Percentiles rank a stretch among this genome's conserved stretches.
Conservation (phyloP, 441 rosid genomes). For the Cnidoscolus chayamansa region DNA sequence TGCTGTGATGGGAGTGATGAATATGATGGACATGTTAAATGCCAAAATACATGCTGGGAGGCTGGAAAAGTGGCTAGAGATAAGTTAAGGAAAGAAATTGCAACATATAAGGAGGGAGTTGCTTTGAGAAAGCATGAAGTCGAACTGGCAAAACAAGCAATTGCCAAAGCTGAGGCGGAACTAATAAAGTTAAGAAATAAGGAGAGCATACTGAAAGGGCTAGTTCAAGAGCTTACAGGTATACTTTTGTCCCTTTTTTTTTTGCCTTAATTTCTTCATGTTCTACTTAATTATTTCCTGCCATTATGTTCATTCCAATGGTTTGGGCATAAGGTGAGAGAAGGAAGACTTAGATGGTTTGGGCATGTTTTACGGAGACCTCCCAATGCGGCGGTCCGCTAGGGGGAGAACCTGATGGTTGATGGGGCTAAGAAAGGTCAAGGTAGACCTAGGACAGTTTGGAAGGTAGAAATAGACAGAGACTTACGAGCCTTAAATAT, state of each 20-base stretch:
- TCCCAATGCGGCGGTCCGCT: too few species aligned
- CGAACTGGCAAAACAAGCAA: conserved; percentile 51
- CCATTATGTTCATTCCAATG: neutral
- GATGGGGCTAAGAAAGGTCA: too few species aligned
- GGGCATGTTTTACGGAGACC: too few species aligned
- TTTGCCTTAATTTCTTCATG: neutral
- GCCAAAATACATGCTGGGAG: conserved; percentile 91
- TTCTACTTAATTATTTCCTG: neutral
- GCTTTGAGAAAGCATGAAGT: conserved; percentile 50
- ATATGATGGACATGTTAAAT: conserved; percentile 70
- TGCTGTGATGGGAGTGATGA: conserved; percentile 99
- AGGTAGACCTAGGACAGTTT: too few species aligned
- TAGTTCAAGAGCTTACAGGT: conserved; percentile 90
- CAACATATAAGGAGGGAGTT: conserved; percentile 67
- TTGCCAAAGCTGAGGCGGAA: conserved; percentile 75
- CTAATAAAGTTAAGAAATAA: conserved; percentile 60
- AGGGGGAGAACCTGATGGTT: too few species aligned
- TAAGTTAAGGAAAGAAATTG: conserved; percentile 64
- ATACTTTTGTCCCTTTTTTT: conserved; percentile 10
- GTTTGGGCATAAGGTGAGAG: too few species aligned
- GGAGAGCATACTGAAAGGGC: conserved; percentile 67
- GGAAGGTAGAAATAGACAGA: too few species aligned
- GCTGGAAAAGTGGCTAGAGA: conserved; percentile 88
- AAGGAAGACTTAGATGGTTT: too few species aligned
- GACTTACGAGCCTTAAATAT: too few species aligned